Evolutionary conservation across 2,329 filamentous ascomycete genomes (phyloP).

Genomic region (Neopestalotiopsis clavispora): DNA sequence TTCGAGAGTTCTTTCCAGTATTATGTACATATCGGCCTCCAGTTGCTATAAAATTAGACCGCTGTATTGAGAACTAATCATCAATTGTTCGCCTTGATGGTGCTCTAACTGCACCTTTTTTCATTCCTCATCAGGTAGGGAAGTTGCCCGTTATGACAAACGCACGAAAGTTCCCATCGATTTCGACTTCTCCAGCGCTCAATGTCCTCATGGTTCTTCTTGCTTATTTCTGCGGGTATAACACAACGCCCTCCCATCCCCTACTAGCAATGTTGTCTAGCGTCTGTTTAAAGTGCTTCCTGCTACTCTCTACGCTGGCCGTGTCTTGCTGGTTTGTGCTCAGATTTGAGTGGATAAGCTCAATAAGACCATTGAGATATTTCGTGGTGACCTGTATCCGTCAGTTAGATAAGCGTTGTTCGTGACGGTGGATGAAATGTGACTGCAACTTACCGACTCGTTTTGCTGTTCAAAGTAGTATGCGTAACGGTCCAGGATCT

Average conservation of each 20-base stretch:
- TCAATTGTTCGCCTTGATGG: not conserved
- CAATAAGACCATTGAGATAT: conserved; percentile 96
- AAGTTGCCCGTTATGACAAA: too few relatives aligned
- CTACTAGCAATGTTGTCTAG: conserved; percentile 90
- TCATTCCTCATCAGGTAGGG: not conserved
- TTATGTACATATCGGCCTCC: not conserved
- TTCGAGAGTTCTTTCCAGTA: not conserved
- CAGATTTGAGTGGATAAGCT: conserved; percentile 96
- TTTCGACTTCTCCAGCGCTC: not conserved
- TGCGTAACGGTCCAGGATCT: conserved; percentile 97
- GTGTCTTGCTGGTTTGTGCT: conserved; percentile 83
- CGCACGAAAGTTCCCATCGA: not conserved
- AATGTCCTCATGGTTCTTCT: conserved; percentile 15
- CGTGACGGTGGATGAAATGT: not conserved
- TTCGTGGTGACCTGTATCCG: conserved; percentile 78
- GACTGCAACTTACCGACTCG: conserved; percentile 69
- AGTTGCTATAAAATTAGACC: not conserved
- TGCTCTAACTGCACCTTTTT: not conserved
- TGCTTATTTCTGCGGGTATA: conserved; percentile 58
- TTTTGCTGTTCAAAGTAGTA: conserved; percentile 99
- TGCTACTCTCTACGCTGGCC: conserved; percentile 83
- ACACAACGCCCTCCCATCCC: conserved; percentile 90
- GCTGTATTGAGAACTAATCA: not conserved
- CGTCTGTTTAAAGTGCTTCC: conserved; percentile 92
- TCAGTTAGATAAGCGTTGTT: not conserved